Conservation (phyloP, 2,329 filamentous ascomycete species). For the Cytospora paraplurivora region DNA sequence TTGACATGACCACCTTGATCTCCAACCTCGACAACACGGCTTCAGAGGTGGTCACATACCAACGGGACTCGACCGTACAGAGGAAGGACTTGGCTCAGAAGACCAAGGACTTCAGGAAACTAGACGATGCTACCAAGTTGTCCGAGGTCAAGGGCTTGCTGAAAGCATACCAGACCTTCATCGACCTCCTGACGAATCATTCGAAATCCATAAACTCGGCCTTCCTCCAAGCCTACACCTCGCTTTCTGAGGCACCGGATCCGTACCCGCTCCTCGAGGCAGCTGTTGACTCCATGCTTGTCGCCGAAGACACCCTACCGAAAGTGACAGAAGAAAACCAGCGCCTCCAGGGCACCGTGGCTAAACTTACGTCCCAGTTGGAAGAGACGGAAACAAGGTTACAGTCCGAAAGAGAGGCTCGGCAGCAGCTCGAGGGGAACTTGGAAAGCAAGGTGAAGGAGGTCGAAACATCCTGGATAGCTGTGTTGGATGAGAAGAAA, state of each 20-base stretch:
- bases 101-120: constrained; percentile 95
- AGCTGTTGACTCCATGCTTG: constrained; percentile 88
- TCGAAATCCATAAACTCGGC: constrained; percentile 92
- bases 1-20: constrained; percentile 83
- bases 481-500: constrained; percentile 88
- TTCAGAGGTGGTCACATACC: constrained; percentile 91
- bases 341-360: constrained; percentile 78
- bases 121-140: constrained; percentile 86
- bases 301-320: constrained; percentile 89
- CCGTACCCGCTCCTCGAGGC: constrained; percentile 96
- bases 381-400: constrained; percentile 80
- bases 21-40: constrained; percentile 87
- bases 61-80: constrained; percentile 93
- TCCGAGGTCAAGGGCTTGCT: constrained; percentile 85
- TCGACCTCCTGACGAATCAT: constrained; percentile 93
- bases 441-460: constrained; percentile 83
- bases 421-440: constrained; percentile 74
- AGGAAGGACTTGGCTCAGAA: constrained; percentile 98
- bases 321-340: constrained; percentile 87
- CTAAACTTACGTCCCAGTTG: constrained; percentile 74
- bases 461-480: constrained; percentile 85
- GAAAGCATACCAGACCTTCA: constrained; percentile 96
- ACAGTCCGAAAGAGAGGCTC: constrained; percentile 73
- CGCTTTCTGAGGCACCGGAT: constrained; percentile 92
- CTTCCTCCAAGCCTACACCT: constrained; percentile 90